Base-by-base conservation (phyloP, 2,329 filamentous ascomycete species). In the Xylariaceae sp. region DNA sequence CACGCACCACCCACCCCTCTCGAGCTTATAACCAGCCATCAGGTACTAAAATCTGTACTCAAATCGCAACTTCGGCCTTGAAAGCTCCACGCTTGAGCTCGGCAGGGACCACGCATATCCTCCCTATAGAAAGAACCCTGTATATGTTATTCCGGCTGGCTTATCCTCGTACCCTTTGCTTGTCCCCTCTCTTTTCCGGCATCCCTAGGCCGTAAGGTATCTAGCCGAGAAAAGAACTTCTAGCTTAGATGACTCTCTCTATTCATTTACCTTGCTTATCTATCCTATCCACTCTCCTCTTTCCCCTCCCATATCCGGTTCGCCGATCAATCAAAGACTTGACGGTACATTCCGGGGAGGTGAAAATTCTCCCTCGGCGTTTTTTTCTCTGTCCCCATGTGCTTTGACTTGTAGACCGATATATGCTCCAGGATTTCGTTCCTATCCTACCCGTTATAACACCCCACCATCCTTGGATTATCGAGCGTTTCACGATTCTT, bases 1-100 rank as follows among this genome's bases (percentile, higher is more conserved):
- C 49, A 39, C 52, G 40, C 47, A 19, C 19, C 19, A 19, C 43
- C 37, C 56, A 29, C 48, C 31, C 41, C 47, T 11, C 56, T 53
- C 43, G 32, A 58, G 51, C 50, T 59, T 12, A 50, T 45, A 30
- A 30, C 45, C 32, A 26, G 41, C 52, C 39, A 42, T 48, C 50
- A 45, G 44, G 37, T 51, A 55, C 34, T 49, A 37, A 19, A 34
- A 51, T 29, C 37, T 34, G 45, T 45, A 46, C 53, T 56, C 19
- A 51, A 64, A 62, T 58, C 58, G 57, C 57, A 57, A 53, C 50
- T 42, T 50, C 31, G 40, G 47, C 47, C 46, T 51, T 35, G 40
- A 40, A 19, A 46, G 48, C 49, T 46, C 50, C 45, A 47, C 48
- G 35, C 29, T 58, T 40, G 46, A 46, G 58, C 54, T 46, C 39